Evolutionary conservation across 106 monocot genomes (phyloP), one percentile per base, ranked within the genome.

Genomic region (Ottelia alismoides): DNA sequence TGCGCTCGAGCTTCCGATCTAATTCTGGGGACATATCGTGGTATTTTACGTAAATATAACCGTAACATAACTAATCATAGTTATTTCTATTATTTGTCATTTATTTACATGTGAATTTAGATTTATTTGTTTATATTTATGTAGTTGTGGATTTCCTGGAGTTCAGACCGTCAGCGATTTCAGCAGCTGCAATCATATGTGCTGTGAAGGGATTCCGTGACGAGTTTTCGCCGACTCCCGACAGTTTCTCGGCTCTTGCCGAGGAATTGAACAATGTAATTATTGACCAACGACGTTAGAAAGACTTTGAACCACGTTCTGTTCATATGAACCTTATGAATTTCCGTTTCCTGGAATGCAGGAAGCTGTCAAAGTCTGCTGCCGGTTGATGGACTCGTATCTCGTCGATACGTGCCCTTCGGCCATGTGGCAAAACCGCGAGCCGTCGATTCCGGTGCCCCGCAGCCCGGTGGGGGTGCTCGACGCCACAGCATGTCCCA

Each of bases 401-500:
- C 49, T 72, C 45, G 50, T 67, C 22, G n/a, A n/a, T n/a, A n/a
- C n/a, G n/a, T n/a, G n/a, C n/a, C n/a, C n/a, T n/a, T n/a, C n/a
- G n/a, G 66, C 53, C n/a, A 2, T 17, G 29, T 14, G 24, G 27
- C 14, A 11, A 24, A 21, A 6, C 31, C 9, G 47, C 18, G 49
- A 50, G 54, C 61, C 51, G 28, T n/a, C n/a, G n/a, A n/a, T n/a
- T n/a, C 54, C 25, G 22, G 26, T 46, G 23, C 81, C 76, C 30
- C 57, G 9, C 47, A 86, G 86, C 58, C 86, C 86, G 0, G 65
- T 71, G 52, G 86, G 81, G 45, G 77, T 84, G 27, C 68, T 84
- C 0, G 84, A 84, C 40, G 75, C 84, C 28, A 72, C 74, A 14
- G 61, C 75, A 1, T 78, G 78, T 61, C 53, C 52, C 1, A 75